phyloP scores from a whole-genome alignment of 2,329 filamentous ascomycete genomes.

The Exophiala phaeomuriformis region DNA sequence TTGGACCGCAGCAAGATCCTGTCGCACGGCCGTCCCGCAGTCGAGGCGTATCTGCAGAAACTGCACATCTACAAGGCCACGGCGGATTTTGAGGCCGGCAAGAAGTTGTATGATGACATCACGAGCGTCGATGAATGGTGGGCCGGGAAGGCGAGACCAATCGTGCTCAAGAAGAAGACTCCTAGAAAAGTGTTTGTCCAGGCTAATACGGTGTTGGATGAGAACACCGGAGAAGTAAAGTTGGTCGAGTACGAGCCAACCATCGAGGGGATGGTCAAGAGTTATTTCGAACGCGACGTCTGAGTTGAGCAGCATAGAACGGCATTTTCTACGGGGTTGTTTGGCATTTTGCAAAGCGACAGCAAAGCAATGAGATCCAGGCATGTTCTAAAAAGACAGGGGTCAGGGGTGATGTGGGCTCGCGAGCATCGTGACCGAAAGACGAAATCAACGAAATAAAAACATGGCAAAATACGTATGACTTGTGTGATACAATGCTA shows the following conservation, averaged over 20 bases:
- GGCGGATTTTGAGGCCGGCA: constrained; percentile 72
- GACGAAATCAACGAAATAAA: too few species aligned
- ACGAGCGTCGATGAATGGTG: constrained; percentile 80
- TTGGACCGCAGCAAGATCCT: constrained; percentile 83
- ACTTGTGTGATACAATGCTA: too few species aligned
- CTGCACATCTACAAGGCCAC: constrained; percentile 89
- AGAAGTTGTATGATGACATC: constrained; percentile 72
- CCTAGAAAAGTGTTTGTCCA: constrained; percentile 75
- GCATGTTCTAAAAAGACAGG: too few species aligned
- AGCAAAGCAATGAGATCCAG: too few species aligned
- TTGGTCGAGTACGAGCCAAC: constrained; percentile 82
- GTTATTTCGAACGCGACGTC: constrained; percentile 58
- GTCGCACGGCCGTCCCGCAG: constrained; percentile 70
- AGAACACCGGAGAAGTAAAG: constrained; percentile 60
- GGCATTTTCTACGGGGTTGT: too few species aligned
- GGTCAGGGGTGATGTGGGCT: too few species aligned
- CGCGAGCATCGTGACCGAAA: too few species aligned
- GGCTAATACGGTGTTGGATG: constrained; percentile 73
- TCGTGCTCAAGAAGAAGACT: constrained; percentile 55
- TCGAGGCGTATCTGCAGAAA: constrained; percentile 82
- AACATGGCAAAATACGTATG: too few species aligned
- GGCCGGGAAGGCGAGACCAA: constrained; percentile 64
- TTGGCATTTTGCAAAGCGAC: too few species aligned
- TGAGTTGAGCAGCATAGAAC: constrained; percentile 22
- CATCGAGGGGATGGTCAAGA: constrained; percentile 73